These are phyloP conservation scores for Simmondsia chinensis DNA, from an alignment of 148 eudicot genomes.

Conservation along the genomic window DNA sequence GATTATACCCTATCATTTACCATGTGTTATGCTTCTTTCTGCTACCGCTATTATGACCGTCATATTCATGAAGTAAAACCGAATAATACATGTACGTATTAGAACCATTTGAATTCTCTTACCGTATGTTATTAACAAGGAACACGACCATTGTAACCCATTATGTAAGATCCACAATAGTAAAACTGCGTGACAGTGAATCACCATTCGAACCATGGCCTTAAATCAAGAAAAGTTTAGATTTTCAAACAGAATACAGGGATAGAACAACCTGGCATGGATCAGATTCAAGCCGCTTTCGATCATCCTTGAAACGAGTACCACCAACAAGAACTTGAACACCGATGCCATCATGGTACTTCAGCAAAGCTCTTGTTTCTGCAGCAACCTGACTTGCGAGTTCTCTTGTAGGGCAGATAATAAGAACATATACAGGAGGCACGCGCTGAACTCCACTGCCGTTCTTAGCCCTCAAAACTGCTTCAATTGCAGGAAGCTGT, in stretches of 20 bases:
- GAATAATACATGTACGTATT: too few species aligned
- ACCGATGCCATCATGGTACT: conserved; percentile 78
- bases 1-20: too few species aligned
- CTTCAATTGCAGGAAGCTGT: conserved; percentile 98
- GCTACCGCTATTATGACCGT: too few species aligned
- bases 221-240: too few species aligned
- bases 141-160: too few species aligned
- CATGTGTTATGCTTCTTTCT: too few species aligned
- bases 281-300: conserved; percentile 65
- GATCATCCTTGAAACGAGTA: conserved; percentile 85
- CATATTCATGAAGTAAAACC: too few species aligned
- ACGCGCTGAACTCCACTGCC: conserved; percentile 30
- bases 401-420: conserved; percentile 94
- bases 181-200: too few species aligned
- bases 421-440: conserved; percentile 70
- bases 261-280: conserved; percentile 61
- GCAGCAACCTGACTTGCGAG: conserved; percentile 96
- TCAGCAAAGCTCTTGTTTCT: conserved; percentile 75
- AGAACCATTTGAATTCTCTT: too few species aligned
- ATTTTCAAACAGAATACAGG: neutral
- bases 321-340: conserved; percentile 86
- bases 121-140: too few species aligned
- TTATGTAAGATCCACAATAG: too few species aligned
- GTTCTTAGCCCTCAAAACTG: conserved; percentile 71
- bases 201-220: too few species aligned